Percentiles rank a stretch among this genome's conserved stretches.
Evolutionary conservation across 139 green algal species (phyloP).

Genomic region (Tetradesmus lagerheimii): DNA sequence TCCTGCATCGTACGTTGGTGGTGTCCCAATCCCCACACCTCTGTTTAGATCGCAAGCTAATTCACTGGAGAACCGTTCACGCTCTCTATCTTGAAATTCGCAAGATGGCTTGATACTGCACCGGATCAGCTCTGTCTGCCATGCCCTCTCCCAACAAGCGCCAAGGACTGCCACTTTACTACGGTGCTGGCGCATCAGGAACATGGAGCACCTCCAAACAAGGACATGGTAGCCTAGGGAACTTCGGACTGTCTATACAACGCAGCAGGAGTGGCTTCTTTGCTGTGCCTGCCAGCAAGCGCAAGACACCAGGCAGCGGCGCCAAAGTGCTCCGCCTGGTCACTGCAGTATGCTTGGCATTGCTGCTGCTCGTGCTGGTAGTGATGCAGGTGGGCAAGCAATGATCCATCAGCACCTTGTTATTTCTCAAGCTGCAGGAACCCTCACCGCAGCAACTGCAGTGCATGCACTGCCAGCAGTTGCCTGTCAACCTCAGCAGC

Average conservation of each 20-base stretch:
- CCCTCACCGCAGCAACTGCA: neutral
- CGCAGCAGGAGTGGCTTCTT: constrained; percentile 31
- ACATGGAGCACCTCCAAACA: neutral
- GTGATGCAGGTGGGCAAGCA: neutral
- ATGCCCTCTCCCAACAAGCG: neutral
- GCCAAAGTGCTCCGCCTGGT: neutral
- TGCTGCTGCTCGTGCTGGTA: neutral
- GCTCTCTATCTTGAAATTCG: neutral
- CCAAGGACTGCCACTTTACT: neutral
- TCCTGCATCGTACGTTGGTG: neutral
- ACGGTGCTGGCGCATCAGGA: neutral
- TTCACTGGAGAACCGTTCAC: too few species aligned
- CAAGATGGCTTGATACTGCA: neutral
- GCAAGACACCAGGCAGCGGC: neutral
- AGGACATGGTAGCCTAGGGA: neutral
- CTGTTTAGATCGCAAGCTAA: too few species aligned
- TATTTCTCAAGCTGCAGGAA: neutral
- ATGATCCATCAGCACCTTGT: neutral
- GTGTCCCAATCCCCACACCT: neutral
- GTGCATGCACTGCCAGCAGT: neutral
- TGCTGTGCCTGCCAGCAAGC: neutral
- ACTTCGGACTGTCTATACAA: neutral
- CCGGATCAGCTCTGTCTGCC: neutral
- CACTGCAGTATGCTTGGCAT: constrained; percentile 1
- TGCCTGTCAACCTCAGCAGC: neutral